A percentile compares a stretch with the other conserved stretches of the same genome.
These are phyloP conservation scores for Leucoagaricus sp. DNA, from an alignment of 1,284 basidiomycete species.

Conservation along the genomic window DNA sequence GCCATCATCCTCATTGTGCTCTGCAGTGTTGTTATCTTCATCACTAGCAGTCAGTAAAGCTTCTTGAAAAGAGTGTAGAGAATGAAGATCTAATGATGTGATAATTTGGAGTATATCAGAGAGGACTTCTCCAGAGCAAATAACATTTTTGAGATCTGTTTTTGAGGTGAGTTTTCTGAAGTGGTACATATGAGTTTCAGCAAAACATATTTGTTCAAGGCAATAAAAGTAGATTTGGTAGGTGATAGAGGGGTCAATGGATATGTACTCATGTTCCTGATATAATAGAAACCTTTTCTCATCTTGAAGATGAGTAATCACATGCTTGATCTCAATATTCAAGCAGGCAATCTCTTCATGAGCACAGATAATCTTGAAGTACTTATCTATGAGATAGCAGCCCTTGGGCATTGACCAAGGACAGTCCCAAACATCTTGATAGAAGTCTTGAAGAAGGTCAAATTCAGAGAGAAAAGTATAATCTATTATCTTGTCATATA, in stretches of 20 bases:
- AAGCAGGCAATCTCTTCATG: conserved; percentile 31
- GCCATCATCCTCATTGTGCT: too few relatives aligned
- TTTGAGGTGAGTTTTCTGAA: neutral
- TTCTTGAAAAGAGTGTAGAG: too few relatives aligned
- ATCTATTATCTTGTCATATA: conserved; percentile 28
- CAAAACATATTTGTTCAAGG: neutral
- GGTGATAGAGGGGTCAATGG: neutral
- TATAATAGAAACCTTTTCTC: conserved; percentile 20
- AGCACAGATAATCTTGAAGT: conserved; percentile 33
- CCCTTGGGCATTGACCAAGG: conserved; percentile 27
- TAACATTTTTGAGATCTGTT: neutral
- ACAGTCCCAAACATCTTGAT: conserved; percentile 24
- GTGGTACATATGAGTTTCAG: neutral
- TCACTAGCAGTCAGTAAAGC: too few relatives aligned
- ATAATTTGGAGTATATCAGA: too few relatives aligned
- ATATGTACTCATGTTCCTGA: neutral
- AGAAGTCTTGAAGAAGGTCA: conserved; percentile 30
- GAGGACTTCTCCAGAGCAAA: too few relatives aligned
- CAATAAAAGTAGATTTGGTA: neutral
- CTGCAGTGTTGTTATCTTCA: too few relatives aligned
- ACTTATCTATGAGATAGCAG: conserved; percentile 23
- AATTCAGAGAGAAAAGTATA: conserved; percentile 35
- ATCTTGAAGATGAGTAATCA: conserved; percentile 32
- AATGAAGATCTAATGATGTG: too few relatives aligned
- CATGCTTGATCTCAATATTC: conserved; percentile 32